Evolutionary conservation across 2,329 filamentous ascomycete species (phyloP).

Genomic region (Eutypa lata): DNA sequence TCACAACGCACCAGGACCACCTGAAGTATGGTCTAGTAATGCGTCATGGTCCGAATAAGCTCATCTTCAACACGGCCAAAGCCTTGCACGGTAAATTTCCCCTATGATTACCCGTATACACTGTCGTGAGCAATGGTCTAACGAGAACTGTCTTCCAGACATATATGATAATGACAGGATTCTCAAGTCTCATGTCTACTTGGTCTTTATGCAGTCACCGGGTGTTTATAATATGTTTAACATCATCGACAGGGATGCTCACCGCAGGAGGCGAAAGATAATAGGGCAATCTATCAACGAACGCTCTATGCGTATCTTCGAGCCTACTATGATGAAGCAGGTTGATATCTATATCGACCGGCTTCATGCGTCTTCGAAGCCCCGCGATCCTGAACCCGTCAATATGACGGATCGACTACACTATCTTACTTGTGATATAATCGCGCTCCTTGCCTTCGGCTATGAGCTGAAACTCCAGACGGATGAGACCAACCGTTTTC

Average conservation of each 20-base stretch:
- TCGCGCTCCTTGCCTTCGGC: conserved; percentile 17
- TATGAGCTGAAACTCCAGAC: conserved; percentile 14
- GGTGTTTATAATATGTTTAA: conserved; percentile 13
- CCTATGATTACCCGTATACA: too few species aligned
- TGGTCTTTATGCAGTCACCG: conserved; percentile 8
- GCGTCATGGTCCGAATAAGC: neutral
- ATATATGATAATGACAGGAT: conserved; percentile 17
- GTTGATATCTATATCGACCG: conserved; percentile 15
- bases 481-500: conserved; percentile 9
- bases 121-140: too few species aligned
- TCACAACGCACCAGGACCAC: too few species aligned
- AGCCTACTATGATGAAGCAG: conserved; percentile 12
- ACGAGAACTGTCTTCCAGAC: too few species aligned
- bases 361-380: conserved; percentile 3
- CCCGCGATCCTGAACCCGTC: conserved; percentile 4
- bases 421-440: conserved; percentile 14
- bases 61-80: neutral
- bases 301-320: conserved; percentile 14
- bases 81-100: conserved; percentile 16
- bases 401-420: conserved; percentile 12
- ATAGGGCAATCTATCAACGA: conserved; percentile 13
- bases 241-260: conserved; percentile 7
- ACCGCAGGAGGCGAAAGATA: conserved; percentile 11
- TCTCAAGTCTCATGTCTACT: conserved; percentile 14
- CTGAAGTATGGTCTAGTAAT: too few species aligned